Conservation (phyloP, 148 eudicot genomes). For the Drosera capensis region DNA sequence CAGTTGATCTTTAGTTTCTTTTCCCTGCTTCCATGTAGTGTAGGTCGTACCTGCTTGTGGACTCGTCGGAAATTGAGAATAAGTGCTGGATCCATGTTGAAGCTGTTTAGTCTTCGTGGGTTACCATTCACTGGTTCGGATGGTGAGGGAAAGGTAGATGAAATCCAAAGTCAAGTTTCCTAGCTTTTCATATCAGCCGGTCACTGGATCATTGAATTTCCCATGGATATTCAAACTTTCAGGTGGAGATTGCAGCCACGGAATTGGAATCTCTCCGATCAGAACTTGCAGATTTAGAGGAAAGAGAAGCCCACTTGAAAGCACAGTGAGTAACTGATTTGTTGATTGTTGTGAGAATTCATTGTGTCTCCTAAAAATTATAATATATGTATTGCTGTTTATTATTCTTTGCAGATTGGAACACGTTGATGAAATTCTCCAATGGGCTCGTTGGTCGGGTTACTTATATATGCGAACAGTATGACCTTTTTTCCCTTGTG, state of each 20-base stretch:
- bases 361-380: no score
- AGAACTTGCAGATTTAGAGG: slow-evolving; percentile 65
- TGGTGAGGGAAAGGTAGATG: slow-evolving; percentile 61
- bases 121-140: slow-evolving; percentile 49
- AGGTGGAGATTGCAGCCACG: slow-evolving; percentile 62
- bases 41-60: slow-evolving; percentile 24
- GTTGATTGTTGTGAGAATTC: not conserved
- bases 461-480: slow-evolving; percentile 66
- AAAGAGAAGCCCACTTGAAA: slow-evolving; percentile 72
- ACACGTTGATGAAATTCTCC: slow-evolving; percentile 63
- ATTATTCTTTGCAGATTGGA: slow-evolving; percentile 51
- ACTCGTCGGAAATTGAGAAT: slow-evolving; percentile 32
- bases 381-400: no score
- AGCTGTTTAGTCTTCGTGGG: slow-evolving; percentile 43
- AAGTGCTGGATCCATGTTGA: slow-evolving; percentile 64
- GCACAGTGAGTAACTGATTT: slow-evolving; percentile 46
- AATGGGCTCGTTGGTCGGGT: slow-evolving; percentile 71
- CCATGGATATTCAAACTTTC: slow-evolving; percentile 5
- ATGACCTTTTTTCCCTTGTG: slow-evolving; percentile 1
- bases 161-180: not conserved
- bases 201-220: not conserved
- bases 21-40: slow-evolving; percentile 19
- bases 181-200: not conserved
- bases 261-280: slow-evolving; percentile 81
- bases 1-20: slow-evolving; percentile 10